Conservation (phyloP, 2,329 filamentous ascomycete genomes). For the Triangularia verruculosa region DNA sequence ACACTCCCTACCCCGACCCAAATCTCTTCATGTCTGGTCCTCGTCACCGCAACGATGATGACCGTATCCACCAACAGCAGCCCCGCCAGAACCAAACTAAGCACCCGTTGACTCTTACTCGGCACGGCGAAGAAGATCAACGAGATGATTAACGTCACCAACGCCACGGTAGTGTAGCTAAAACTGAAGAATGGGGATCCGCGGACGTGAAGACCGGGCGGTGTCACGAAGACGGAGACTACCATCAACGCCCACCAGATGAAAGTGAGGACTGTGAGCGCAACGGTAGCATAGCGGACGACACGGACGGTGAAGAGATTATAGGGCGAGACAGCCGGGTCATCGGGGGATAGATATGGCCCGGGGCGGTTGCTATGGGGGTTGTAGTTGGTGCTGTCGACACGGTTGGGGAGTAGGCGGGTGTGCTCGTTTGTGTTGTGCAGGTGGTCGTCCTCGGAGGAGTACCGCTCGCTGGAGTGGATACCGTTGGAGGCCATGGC, state of each 20-base stretch:
- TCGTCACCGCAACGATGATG: slow-evolving; percentile 71
- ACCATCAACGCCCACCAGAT: slow-evolving; percentile 91
- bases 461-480: slow-evolving; percentile 3
- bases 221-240: slow-evolving; percentile 87
- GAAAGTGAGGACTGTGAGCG: slow-evolving; percentile 73
- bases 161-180: slow-evolving; percentile 73
- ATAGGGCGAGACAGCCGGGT: slow-evolving; percentile 86
- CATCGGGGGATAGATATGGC: slow-evolving; percentile 70
- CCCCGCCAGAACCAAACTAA: slow-evolving; percentile 64
- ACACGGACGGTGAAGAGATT: slow-evolving; percentile 90
- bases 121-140: slow-evolving; percentile 87
- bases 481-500: slow-evolving; percentile 4
- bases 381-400: slow-evolving; percentile 43
- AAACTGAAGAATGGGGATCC: slow-evolving; percentile 94
- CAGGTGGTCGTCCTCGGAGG: slow-evolving; percentile 24
- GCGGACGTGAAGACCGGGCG: slow-evolving; percentile 78
- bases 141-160: slow-evolving; percentile 70
- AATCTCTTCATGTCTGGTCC: slow-evolving; percentile 77
- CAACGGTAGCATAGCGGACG: slow-evolving; percentile 71
- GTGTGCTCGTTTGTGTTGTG: slow-evolving; percentile 50
- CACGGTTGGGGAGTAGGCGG: slow-evolving; percentile 66
- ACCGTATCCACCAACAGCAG: slow-evolving; percentile 73
- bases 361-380: slow-evolving; percentile 7
- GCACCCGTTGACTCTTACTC: slow-evolving; percentile 72
- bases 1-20: slow-evolving; percentile 88